Percentiles rank a stretch among this genome's conserved stretches.
phyloP scores from a whole-genome alignment of 345 rosid species.

The Hibiscus tridactylites region DNA sequence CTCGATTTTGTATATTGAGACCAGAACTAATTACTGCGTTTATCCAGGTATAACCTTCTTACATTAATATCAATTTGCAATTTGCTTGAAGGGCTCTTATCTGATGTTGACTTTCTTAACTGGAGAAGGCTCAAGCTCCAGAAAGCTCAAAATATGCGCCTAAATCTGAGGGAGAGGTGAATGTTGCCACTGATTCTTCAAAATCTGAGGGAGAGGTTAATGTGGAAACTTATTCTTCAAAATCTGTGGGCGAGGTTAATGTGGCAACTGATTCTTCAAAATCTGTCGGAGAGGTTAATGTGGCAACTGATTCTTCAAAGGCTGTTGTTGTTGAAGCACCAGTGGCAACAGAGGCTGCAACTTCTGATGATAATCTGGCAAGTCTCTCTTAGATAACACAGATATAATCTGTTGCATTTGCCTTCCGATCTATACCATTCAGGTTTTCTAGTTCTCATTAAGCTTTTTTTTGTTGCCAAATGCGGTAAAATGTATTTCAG shows the following conservation, averaged over 20 bases:
- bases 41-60: slow-evolving; percentile 53
- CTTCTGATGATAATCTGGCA: slow-evolving; percentile 35
- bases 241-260: slow-evolving; percentile 13
- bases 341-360: slow-evolving; percentile 24
- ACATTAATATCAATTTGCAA: not conserved
- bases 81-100: slow-evolving; percentile 14
- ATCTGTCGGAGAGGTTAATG: slow-evolving; percentile 30
- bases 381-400: not conserved
- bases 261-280: slow-evolving; percentile 25
- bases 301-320: slow-evolving; percentile 26
- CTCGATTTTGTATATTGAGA: slow-evolving; percentile 90
- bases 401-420: not conserved
- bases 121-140: slow-evolving; percentile 53
- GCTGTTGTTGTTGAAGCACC: slow-evolving; percentile 24
- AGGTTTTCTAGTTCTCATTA: not conserved
- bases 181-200: too few relatives aligned
- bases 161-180: slow-evolving; percentile 25
- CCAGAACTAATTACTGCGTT: slow-evolving; percentile 87
- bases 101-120: slow-evolving; percentile 16
- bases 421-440: not conserved
- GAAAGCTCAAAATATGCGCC: slow-evolving; percentile 35
- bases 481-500: not conserved
- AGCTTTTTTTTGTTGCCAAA: not conserved
- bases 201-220: too few relatives aligned
- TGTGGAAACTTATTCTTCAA: too few relatives aligned